Percentiles rank a stretch among this genome's conserved stretches.
Evolutionary conservation across 352 stramenopile species (phyloP).

Genomic region (Phytophthora cactorum): DNA sequence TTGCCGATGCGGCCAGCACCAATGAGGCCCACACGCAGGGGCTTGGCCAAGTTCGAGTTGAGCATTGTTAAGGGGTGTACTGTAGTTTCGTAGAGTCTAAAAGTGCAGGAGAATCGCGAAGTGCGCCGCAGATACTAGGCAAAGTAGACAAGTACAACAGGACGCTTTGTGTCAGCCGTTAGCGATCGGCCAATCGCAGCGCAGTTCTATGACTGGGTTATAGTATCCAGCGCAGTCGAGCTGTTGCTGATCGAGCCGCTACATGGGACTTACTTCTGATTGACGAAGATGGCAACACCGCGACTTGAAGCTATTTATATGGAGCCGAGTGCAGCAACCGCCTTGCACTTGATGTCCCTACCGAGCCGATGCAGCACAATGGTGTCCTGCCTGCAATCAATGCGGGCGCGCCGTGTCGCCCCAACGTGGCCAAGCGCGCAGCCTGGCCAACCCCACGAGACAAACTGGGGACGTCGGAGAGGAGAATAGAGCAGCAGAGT

Average conservation of each 20-base stretch:
- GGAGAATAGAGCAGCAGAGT: constrained; percentile 6
- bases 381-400: constrained; percentile 15
- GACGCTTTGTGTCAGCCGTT: constrained; percentile 12
- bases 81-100: too few species aligned
- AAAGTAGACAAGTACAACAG: constrained; percentile 18
- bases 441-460: constrained; percentile 34
- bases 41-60: constrained; percentile 34
- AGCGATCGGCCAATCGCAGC: constrained; percentile 9
- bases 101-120: constrained; percentile 18
- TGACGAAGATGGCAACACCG: background rate
- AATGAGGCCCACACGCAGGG: constrained; percentile 67
- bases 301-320: constrained; percentile 22
- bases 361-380: background rate
- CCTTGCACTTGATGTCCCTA: constrained; percentile 3
- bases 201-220: background rate
- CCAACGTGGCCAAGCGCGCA: constrained; percentile 35
- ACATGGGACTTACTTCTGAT: background rate
- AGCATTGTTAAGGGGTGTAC: constrained; percentile 21
- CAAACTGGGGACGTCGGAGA: constrained; percentile 4
- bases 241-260: background rate
- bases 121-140: constrained; percentile 4
- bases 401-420: constrained; percentile 1
- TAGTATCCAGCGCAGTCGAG: constrained; percentile 4
- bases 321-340: constrained; percentile 1
- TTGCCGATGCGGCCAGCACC: constrained; percentile 70